Base-by-base conservation (phyloP, 768 basidiomycete genomes). In the Zangia roseola region DNA sequence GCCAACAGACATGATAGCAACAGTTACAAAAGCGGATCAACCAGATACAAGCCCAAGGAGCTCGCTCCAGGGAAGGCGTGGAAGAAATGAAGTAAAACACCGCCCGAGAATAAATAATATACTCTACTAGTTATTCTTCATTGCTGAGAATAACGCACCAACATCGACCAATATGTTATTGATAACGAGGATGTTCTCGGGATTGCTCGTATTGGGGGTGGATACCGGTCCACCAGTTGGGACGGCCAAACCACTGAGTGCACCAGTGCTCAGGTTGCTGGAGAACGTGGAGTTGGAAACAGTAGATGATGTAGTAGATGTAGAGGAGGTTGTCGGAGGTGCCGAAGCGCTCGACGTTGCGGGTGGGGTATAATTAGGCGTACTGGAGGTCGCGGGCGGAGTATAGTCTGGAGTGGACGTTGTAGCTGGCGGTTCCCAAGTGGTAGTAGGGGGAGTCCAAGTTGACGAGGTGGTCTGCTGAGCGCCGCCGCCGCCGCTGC, bases 151-250 rank as follows among this genome's bases (percentile, higher is more conserved):
- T 6, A 43, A 0, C 1, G 43, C 6, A 20, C 52, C 75, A 20
- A 79, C 21, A 26, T 63, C 63, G 40, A 77, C 47, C 37, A 79
- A 30, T n/a, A 66, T 62, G 38, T 69, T 49, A 42, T 71, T 67
- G 17, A 79, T 52, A 31, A 43, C 48, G 14, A 68, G 30, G 23
- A 76, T 52, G 51, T 69, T 71, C 52, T 74, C 48, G 8, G 70
- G 67, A 47, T 64, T 49, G 30, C 50, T 53, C 28, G 64, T 40
- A 40, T 65, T 53, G 24, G 73, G 69, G 43, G 67, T 54, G 23
- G 74, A 53, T 21, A 71, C 65, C 37, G 42, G 38, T 30, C 43
- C 52, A n/a, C 51, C 56, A 21, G 59, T 61, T 10, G 65, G 56
- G 31, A 47, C 30, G 40, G 55, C 59, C 53, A 70, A 53, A 16